Evolutionary conservation across 2,329 filamentous ascomycete species (phyloP).

Genomic region (Pezicula carpinea): DNA sequence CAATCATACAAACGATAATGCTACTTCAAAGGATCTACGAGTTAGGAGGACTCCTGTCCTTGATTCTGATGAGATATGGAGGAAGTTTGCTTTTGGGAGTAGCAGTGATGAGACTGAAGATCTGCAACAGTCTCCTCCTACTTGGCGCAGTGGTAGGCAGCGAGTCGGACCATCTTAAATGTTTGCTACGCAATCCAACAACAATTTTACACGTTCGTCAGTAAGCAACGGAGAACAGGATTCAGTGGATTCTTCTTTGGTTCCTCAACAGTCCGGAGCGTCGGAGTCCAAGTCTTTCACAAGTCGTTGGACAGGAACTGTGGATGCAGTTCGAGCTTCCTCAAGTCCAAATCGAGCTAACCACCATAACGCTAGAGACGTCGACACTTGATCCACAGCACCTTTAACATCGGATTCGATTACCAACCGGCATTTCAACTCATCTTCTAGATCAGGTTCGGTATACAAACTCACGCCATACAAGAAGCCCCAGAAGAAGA

Average conservation of each 20-base stretch:
- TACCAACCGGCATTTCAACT: background rate
- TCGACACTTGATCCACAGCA: too few species aligned
- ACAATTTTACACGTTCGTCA: too few species aligned
- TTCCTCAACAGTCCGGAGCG: too few species aligned
- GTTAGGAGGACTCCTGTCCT: conserved; percentile 7
- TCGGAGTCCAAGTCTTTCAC: too few species aligned
- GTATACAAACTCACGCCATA: too few species aligned
- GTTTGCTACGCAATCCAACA: background rate
- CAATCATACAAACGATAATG: background rate
- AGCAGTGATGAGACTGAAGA: conserved; percentile 8
- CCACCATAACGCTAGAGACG: too few species aligned
- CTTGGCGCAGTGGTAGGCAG: background rate
- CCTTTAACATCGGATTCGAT: too few species aligned
- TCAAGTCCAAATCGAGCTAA: too few species aligned
- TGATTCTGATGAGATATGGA: conserved; percentile 27
- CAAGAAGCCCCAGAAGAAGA: conserved; percentile 4
- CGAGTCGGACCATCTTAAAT: background rate
- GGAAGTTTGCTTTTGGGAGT: conserved; percentile 24
- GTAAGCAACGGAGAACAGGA: too few species aligned
- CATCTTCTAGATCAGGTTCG: background rate
- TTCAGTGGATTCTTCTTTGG: too few species aligned
- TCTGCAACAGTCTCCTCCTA: background rate
- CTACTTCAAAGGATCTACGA: background rate
- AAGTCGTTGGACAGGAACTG: too few species aligned
- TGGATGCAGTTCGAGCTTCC: too few species aligned